These are phyloP conservation scores for Monosporascus ibericus DNA, from an alignment of 2,329 filamentous ascomycete species.

Conservation along the genomic window DNA sequence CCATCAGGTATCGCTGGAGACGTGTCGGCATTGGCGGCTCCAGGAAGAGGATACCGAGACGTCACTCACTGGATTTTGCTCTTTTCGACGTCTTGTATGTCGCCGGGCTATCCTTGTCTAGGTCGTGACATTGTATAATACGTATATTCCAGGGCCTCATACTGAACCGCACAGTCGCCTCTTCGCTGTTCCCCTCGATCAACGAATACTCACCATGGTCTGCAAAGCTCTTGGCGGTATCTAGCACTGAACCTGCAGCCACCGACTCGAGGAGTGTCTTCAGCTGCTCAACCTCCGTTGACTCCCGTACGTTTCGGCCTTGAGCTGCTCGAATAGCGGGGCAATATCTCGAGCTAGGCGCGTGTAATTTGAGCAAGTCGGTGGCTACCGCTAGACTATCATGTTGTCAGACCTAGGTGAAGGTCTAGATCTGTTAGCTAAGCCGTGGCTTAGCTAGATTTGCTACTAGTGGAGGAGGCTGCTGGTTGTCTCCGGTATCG, in stretches of 20 bases:
- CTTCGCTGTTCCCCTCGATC: neutral
- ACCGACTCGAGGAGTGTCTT: neutral
- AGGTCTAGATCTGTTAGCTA: no score
- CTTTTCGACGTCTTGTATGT: neutral
- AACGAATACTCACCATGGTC: neutral
- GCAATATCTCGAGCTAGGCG: neutral
- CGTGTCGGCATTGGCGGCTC: neutral
- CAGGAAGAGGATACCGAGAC: neutral
- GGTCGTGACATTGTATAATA: neutral
- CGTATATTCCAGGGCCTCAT: neutral
- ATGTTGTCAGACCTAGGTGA: no score
- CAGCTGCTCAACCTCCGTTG: neutral
- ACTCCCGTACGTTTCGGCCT: neutral
- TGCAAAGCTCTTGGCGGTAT: neutral
- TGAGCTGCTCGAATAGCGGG: neutral
- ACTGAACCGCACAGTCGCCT: neutral
- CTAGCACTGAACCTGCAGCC: neutral
- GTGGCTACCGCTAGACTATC: no score
- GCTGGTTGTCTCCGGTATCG: no score
- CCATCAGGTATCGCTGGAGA: neutral
- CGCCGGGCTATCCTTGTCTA: neutral
- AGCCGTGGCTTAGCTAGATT: no score
- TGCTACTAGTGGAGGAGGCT: no score
- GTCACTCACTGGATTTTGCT: neutral
- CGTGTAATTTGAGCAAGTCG: no score